Percentiles rank a stretch among this genome's conserved stretches.
phyloP scores from a whole-genome alignment of 208 protist genomes.

The Trypanosoma avium region DNA sequence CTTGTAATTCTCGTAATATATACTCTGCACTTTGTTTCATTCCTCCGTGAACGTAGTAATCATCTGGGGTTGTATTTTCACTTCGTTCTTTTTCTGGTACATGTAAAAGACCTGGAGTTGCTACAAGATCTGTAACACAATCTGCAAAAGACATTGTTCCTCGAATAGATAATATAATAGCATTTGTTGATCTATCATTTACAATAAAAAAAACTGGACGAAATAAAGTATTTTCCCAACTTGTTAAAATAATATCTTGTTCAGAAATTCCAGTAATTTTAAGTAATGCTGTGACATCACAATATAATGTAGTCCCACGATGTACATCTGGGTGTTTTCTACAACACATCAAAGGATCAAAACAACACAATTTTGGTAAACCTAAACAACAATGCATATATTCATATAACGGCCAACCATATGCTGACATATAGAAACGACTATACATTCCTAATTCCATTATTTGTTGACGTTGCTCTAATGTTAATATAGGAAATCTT shows the following conservation, averaged over 20 bases:
- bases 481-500: constrained; percentile 36
- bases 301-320: constrained; percentile 48
- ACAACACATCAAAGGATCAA: constrained; percentile 74
- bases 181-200: constrained; percentile 49
- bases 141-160: constrained; percentile 88
- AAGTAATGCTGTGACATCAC: constrained; percentile 66
- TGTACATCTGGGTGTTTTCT: constrained; percentile 42
- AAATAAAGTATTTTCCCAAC: constrained; percentile 69
- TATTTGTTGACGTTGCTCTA: constrained; percentile 32
- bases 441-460: constrained; percentile 61
- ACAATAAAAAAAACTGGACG: constrained; percentile 80
- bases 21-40: constrained; percentile 68
- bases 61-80: constrained; percentile 17
- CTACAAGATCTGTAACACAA: constrained; percentile 78
- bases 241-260: constrained; percentile 70
- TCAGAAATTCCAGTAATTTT: constrained; percentile 50
- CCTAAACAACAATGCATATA: constrained; percentile 66
- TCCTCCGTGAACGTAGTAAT: constrained; percentile 83
- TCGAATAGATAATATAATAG: constrained; percentile 77
- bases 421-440: constrained; percentile 73
- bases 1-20: constrained; percentile 49
- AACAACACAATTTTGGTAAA: constrained; percentile 52
- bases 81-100: constrained; percentile 1
- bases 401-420: constrained; percentile 76
- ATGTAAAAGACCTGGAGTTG: constrained; percentile 44